Evolutionary conservation across 2,329 filamentous ascomycete species (phyloP), one percentile per base, ranked within the genome.

Genomic region (Arthroderma uncinatum): DNA sequence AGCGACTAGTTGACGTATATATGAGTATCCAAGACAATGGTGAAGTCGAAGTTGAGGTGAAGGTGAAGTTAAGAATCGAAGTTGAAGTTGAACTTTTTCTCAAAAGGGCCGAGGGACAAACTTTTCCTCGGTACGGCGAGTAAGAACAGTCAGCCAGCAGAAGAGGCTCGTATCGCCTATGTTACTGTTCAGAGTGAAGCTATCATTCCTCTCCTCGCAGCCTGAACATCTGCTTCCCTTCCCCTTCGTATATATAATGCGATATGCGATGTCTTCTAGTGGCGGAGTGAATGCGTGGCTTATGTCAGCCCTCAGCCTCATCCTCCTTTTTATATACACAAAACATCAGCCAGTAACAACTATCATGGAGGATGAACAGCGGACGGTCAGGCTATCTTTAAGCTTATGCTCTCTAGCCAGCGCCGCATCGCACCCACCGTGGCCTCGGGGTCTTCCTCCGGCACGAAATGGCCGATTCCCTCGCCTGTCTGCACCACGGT

Each of bases 381-480:
- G 30, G 21, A 34, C 23, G 23, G 14, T 30, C 25, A 52, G 39
- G 39, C 14, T 30, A 30, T 30, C 12, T 28, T 2, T 12, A 37
- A 36, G n/a, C 34, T 19, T 19, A 36, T 23, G 9, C n/a, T 28
- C 30, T 33, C 25, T 12, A 58, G 53, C 58, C 58, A 60, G 23
- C 37, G 36, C 37, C 23, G 28, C 21, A 60, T 52, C n/a, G 47
- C 58, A 7, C 23, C 34, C 5, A 58, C 53, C 4, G 71, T 64
- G 57, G 64, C 58, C 50, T 73, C 70, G 1, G 71, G 71, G 16
- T 70, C 72, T 62, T 77, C 75, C 62, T 78, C 76, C 1, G 74
- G 69, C 50, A 78, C 60, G 61, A 76, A 78, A 68, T 79, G 76
- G 0, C 60, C 62, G 14, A 61, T 53, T 5, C 59, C 76, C 73